Conservation (phyloP, 169 alveolate species). For the Perkinsus marinus region DNA sequence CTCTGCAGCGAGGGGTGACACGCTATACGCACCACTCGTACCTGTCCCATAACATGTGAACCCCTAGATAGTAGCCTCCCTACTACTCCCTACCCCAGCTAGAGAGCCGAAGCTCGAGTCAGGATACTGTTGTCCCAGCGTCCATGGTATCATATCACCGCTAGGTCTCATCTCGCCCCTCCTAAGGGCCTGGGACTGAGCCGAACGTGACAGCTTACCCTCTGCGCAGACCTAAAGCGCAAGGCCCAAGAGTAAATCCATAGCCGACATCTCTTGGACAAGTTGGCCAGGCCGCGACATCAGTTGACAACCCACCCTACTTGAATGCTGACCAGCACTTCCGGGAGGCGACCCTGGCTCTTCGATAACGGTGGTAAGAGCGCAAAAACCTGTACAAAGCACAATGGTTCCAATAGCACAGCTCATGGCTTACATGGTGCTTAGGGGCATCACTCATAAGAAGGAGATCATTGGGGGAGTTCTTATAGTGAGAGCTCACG, state of each 20-base stretch:
- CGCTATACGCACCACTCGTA: constrained; percentile 87
- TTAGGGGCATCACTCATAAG: constrained; percentile 98
- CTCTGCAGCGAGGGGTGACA: constrained; percentile 85
- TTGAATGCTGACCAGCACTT: background rate
- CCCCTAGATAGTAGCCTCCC: background rate
- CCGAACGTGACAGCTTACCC: background rate
- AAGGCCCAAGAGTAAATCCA: background rate
- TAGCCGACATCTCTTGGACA: too few species aligned
- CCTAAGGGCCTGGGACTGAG: background rate
- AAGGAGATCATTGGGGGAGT: constrained; percentile 97
- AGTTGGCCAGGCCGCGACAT: too few species aligned
- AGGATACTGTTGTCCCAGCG: constrained; percentile 77
- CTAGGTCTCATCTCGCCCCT: constrained; percentile 36
- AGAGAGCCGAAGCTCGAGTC: constrained; percentile 73
- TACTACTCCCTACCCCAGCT: constrained; percentile 40
- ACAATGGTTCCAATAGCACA: constrained; percentile 23
- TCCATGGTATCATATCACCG: constrained; percentile 92
- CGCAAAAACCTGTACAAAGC: constrained; percentile 23
- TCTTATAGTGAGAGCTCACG: constrained; percentile 95
- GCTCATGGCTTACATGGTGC: constrained; percentile 83
- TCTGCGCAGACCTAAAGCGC: background rate
- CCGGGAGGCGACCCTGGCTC: background rate
- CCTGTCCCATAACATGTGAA: constrained; percentile 19
- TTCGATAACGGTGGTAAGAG: constrained; percentile 1
- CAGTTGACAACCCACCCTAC: background rate